Percentiles rank a stretch among this genome's conserved stretches.
phyloP scores from a whole-genome alignment of 768 basidiomycete species.

The Rhodotorula toruloides region DNA sequence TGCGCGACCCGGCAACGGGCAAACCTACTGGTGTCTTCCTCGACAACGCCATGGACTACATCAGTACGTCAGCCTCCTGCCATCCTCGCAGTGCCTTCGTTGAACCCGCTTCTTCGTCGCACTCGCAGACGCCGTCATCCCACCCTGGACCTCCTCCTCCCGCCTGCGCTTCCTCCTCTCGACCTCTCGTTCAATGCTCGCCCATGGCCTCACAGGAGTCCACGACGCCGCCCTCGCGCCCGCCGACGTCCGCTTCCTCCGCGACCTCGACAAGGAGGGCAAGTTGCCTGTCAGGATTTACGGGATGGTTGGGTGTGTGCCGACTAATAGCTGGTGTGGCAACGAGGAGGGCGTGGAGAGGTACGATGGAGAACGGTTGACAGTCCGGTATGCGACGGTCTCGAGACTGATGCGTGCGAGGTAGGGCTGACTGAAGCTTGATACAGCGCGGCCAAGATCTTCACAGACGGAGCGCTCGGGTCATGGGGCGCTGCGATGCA shows the following conservation, averaged over 20 bases:
- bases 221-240: conserved; percentile 68
- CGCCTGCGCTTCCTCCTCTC: conserved; percentile 61
- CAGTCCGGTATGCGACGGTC: conserved; percentile 51
- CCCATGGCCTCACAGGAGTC: conserved; percentile 73
- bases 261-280: conserved; percentile 51
- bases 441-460: conserved; percentile 64
- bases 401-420: no score
- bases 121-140: conserved; percentile 43
- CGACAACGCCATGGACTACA: conserved; percentile 78
- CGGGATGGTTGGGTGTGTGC: conserved; percentile 45
- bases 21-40: conserved; percentile 73
- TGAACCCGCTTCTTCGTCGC: neutral
- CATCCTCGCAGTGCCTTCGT: neutral
- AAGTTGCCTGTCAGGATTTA: conserved; percentile 59
- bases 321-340: conserved; percentile 61
- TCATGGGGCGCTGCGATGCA: conserved; percentile 87
- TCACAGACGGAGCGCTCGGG: conserved; percentile 81
- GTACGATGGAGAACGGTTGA: conserved; percentile 61
- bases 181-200: conserved; percentile 64
- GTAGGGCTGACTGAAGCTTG: no score
- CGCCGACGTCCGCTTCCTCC: conserved; percentile 60
- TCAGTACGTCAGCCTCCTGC: conserved; percentile 45
- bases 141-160: conserved; percentile 58
- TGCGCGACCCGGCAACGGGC: conserved; percentile 56
- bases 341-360: conserved; percentile 54